Percentiles rank a stretch among this genome's conserved stretches.
Evolutionary conservation across 164 flowering plant species (phyloP).

Genomic region (Vitis riparia): DNA sequence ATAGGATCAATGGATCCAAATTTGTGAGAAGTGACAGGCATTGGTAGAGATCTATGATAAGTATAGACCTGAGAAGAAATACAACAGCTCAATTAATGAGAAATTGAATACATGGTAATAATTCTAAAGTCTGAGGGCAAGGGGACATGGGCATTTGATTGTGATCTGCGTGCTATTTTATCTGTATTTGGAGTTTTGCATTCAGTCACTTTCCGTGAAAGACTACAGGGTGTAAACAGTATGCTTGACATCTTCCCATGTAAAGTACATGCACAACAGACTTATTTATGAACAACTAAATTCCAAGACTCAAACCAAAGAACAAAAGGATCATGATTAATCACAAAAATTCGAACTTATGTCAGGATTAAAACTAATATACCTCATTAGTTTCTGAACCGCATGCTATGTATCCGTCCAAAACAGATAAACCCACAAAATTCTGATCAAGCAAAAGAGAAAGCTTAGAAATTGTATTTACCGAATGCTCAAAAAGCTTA

Average conservation of each 20-base stretch:
- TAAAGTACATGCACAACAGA: neutral
- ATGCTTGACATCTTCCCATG: neutral
- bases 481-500: neutral
- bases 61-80: conserved; percentile 56
- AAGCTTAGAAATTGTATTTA: neutral
- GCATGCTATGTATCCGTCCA: conserved; percentile 82
- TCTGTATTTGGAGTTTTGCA: too few relatives aligned
- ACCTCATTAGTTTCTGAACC: conserved; percentile 96
- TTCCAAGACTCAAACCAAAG: neutral
- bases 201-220: neutral
- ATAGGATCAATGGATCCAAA: conserved; percentile 76
- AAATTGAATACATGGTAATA: too few relatives aligned
- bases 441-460: conserved; percentile 49
- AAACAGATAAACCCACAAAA: conserved; percentile 86
- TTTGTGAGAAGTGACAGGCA: conserved; percentile 82
- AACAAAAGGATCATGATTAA: neutral
- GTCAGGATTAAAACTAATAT: conserved; percentile 8
- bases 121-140: too few relatives aligned
- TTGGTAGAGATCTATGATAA: conserved; percentile 75
- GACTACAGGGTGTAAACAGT: neutral
- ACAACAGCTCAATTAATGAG: too few relatives aligned
- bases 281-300: neutral
- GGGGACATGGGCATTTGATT: too few relatives aligned
- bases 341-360: neutral
- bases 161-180: too few relatives aligned